These are phyloP conservation scores for Mycena amicta DNA, from an alignment of 768 basidiomycete genomes.

Conservation along the genomic window DNA sequence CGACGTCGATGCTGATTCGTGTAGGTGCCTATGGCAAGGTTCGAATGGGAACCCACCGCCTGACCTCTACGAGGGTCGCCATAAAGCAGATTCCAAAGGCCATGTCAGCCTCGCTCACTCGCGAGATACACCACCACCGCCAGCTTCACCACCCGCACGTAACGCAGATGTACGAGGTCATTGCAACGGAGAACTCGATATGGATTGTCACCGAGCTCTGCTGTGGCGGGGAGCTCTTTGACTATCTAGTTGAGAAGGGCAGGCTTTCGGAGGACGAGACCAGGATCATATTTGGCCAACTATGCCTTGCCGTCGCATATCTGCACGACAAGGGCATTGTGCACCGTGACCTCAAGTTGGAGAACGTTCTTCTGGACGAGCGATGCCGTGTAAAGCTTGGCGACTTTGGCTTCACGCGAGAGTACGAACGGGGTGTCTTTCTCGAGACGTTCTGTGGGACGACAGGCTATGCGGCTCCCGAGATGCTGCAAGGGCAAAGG, in stretches of 20 bases:
- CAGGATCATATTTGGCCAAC: slow-evolving; percentile 89
- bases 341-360: slow-evolving; percentile 94
- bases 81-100: slow-evolving; percentile 98
- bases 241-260: slow-evolving; percentile 95
- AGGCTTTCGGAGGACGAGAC: slow-evolving; percentile 84
- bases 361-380: slow-evolving; percentile 92
- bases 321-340: slow-evolving; percentile 92
- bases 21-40: slow-evolving; percentile 95
- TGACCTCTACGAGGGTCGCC: slow-evolving; percentile 89
- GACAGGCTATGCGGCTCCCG: slow-evolving; percentile 90
- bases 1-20: slow-evolving; percentile 18
- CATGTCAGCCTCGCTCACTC: slow-evolving; percentile 86
- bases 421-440: slow-evolving; percentile 74
- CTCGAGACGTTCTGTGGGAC: slow-evolving; percentile 97
- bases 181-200: slow-evolving; percentile 92
- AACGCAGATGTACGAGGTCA: slow-evolving; percentile 95
- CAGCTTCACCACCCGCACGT: slow-evolving; percentile 95
- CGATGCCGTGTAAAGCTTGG: slow-evolving; percentile 89
- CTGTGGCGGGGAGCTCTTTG: slow-evolving; percentile 95
- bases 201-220: slow-evolving; percentile 99
- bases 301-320: slow-evolving; percentile 91
- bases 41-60: slow-evolving; percentile 89
- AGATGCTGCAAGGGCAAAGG: slow-evolving; percentile 86
- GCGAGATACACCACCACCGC: slow-evolving; percentile 98
- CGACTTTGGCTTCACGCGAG: slow-evolving; percentile 93